Conservation (phyloP, 192 early-diverging fungal genomes). For the Coemansia sp. region DNA sequence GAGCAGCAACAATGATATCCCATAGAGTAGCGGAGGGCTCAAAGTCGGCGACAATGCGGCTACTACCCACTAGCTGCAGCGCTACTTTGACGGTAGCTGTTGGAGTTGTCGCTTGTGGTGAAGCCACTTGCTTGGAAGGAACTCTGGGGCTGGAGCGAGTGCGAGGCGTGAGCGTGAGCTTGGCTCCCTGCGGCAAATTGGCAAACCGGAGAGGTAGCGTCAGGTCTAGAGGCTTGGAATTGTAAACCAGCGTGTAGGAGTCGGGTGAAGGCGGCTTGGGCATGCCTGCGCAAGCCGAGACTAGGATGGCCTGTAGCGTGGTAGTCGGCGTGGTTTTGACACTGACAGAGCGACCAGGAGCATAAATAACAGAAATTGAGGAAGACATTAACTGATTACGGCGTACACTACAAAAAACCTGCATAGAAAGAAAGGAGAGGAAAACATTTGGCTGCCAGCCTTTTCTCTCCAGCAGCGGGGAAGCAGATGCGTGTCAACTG, state of each 20-base stretch:
- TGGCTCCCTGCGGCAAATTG: constrained; percentile 77
- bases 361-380: constrained; percentile 59
- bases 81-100: constrained; percentile 58
- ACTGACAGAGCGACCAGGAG: constrained; percentile 26
- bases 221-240: constrained; percentile 66
- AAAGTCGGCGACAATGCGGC: constrained; percentile 65
- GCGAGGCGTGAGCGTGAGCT: constrained; percentile 58
- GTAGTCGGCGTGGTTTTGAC: constrained; percentile 76
- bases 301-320: constrained; percentile 66
- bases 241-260: constrained; percentile 62
- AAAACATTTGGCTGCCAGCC: background rate
- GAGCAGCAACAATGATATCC: constrained; percentile 43
- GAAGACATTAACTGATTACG: constrained; percentile 52
- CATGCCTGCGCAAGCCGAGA: constrained; percentile 59
- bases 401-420: background rate
- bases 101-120: background rate
- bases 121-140: background rate
- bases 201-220: constrained; percentile 76
- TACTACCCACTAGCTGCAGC: constrained; percentile 70
- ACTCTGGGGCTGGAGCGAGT: background rate
- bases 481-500: background rate
- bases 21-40: constrained; percentile 61
- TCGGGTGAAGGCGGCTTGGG: constrained; percentile 57
- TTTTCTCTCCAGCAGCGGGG: background rate
- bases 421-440: background rate